Evolutionary conservation across 2,329 filamentous ascomycete genomes (phyloP).

Genomic region (Aschersonia sp.): DNA sequence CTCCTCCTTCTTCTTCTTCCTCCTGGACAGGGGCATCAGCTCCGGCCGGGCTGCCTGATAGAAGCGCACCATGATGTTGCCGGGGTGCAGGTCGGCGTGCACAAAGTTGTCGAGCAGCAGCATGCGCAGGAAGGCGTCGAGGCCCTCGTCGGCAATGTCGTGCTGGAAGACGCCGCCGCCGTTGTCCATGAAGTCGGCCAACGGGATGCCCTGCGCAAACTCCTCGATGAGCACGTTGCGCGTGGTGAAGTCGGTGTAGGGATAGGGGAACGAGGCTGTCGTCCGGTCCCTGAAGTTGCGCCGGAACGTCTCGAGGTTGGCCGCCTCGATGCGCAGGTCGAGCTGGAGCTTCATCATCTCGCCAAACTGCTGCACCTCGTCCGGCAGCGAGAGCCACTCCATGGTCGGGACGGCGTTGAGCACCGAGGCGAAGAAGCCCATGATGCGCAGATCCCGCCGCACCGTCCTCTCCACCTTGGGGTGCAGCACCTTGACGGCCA

Average conservation of each 20-base stretch:
- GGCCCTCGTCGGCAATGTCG: slow-evolving; percentile 86
- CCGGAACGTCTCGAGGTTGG: slow-evolving; percentile 78
- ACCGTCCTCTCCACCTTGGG: slow-evolving; percentile 82
- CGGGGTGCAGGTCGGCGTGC: slow-evolving; percentile 89
- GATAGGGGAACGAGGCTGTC: slow-evolving; percentile 94
- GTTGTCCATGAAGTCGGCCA: slow-evolving; percentile 79
- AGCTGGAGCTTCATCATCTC: slow-evolving; percentile 99
- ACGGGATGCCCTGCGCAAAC: slow-evolving; percentile 84
- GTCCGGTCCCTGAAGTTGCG: slow-evolving; percentile 79
- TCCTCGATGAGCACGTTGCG: slow-evolving; percentile 88
- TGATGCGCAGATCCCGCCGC: slow-evolving; percentile 81
- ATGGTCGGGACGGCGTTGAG: slow-evolving; percentile 86
- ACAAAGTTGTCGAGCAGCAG: slow-evolving; percentile 94
- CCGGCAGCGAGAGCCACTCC: slow-evolving; percentile 91
- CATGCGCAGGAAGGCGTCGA: slow-evolving; percentile 95
- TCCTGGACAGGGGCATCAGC: slow-evolving; percentile 22
- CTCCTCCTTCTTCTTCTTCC: background rate
- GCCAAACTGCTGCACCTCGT: slow-evolving; percentile 86
- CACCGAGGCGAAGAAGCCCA: slow-evolving; percentile 74
- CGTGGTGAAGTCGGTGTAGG: slow-evolving; percentile 84
- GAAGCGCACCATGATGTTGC: slow-evolving; percentile 99
- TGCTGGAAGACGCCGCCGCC: slow-evolving; percentile 86
- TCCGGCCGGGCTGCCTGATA: slow-evolving; percentile 68
- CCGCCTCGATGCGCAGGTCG: slow-evolving; percentile 85
- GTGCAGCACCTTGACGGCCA: slow-evolving; percentile 92